Base-by-base conservation (phyloP, 2,329 filamentous ascomycete species). In the Arthrocladium fulminans region DNA sequence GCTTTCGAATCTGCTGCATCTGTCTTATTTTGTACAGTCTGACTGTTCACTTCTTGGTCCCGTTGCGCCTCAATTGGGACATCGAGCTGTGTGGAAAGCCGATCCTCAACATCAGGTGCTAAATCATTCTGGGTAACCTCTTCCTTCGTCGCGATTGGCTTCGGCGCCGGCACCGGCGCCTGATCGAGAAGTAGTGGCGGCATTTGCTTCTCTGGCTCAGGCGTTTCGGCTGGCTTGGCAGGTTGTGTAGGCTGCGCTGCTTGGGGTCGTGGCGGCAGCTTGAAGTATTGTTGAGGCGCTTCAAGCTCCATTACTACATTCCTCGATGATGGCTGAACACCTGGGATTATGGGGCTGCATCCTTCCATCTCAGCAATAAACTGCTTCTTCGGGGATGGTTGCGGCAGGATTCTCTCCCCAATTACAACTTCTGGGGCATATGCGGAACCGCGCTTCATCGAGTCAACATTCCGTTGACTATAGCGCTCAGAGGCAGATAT, bases 321-420 rank as follows among this genome's bases (percentile, higher is more conserved):
- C 10, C 27, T 24, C 20, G 29, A 22, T 19, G 5, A 6, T 25
- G 3, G 27, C 12, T 25, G 19, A 30, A 34, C 12, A 5, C 4
- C 32, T 35, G 32, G 32, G 13, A 19, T 4, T 9, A 20, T 9
- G 7, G 37, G 45, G 13, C 20, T 42, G 7, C 23, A 41, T 15
- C 45, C 56, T 46, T 57, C 56, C 29, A 59, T 44, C 48, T 59
- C 56, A 15, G 55, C 56, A 25, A 55, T 43, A 35, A 52, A 53
- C 24, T 55, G 41, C 30, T 20, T 43, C 25, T 23, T 47, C 6
- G 54, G 29, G 20, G 49, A 45, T 17, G 54, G 44, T 9, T 44
- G 23, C 12, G 5, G 27, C 19, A 29, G 23, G 19, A n/a, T 19
- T 32, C 22, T 38, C 13, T 27, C 17, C 15, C 38, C 44, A 45